A percentile compares a stretch with the other conserved stretches of the same genome.
Evolutionary conservation across 768 basidiomycete genomes (phyloP).

Genomic region (Lentinula guzmanii): DNA sequence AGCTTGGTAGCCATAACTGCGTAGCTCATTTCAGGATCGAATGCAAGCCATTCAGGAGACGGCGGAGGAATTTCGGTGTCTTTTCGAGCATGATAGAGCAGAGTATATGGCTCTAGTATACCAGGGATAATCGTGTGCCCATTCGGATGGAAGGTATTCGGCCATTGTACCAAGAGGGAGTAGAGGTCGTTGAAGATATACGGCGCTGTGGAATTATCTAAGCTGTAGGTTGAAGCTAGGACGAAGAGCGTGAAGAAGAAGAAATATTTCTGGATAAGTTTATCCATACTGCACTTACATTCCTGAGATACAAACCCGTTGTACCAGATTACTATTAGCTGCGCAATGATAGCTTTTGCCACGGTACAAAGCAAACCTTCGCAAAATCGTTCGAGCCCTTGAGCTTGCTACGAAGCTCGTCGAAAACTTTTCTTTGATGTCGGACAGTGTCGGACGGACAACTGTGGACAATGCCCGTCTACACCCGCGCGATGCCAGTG

Average conservation of each 20-base stretch:
- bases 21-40: conserved; percentile 18
- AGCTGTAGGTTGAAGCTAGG: not conserved
- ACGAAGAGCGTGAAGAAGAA: not conserved
- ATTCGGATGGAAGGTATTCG: conserved; percentile 10
- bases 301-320: not conserved
- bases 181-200: conserved; percentile 15
- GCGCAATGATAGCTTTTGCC: not conserved
- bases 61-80: conserved; percentile 11
- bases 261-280: not conserved
- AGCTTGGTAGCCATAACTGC: conserved; percentile 15
- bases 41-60: conserved; percentile 20
- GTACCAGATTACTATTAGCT: not conserved
- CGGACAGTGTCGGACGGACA: too few species aligned
- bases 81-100: conserved; percentile 19
- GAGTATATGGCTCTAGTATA: conserved; percentile 11
- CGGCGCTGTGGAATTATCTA: conserved; percentile 9
- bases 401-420: too few species aligned
- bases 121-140: conserved; percentile 18
- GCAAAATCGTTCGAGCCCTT: not conserved
- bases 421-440: too few species aligned
- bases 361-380: not conserved
- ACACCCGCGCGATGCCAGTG: too few species aligned
- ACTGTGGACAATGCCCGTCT: too few species aligned
- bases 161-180: conserved; percentile 13
- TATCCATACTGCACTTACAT: not conserved